Evolutionary conservation across 1,139 yeast species (phyloP).

Genomic region (Diutina scorzettiae): DNA sequence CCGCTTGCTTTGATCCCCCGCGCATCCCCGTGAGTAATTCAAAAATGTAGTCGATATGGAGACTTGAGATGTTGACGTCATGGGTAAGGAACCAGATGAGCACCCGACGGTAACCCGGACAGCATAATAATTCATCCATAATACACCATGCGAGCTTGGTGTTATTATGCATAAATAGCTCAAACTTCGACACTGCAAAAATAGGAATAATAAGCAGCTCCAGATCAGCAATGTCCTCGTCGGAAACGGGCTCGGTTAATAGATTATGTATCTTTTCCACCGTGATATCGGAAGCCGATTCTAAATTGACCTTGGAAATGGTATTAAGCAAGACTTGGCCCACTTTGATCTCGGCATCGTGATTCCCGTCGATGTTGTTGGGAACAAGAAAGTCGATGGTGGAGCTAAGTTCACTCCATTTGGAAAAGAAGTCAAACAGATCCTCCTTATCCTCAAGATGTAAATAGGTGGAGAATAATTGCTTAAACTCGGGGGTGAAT

Average conservation of each 20-base stretch:
- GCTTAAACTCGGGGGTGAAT: conserved; percentile 13
- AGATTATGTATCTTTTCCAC: conserved; percentile 39
- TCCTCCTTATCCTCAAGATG: conserved; percentile 12
- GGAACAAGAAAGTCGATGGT: conserved; percentile 19
- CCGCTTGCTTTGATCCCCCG: conserved; percentile 23
- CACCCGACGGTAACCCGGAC: conserved; percentile 45
- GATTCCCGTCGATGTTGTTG: conserved; percentile 15
- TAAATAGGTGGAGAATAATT: conserved; percentile 11
- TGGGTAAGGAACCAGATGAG: conserved; percentile 62
- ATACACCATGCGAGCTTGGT: conserved; percentile 38
- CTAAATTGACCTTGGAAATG: conserved; percentile 26
- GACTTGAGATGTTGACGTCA: conserved; percentile 39
- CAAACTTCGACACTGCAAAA: conserved; percentile 30
- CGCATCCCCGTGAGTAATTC: conserved; percentile 44
- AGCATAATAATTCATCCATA: conserved; percentile 61
- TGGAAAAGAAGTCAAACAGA: conserved; percentile 1
- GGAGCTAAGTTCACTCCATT: background rate
- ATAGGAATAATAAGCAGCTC: conserved; percentile 22
- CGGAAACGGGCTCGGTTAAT: conserved; percentile 14
- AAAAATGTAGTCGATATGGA: conserved; percentile 44
- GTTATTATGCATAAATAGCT: conserved; percentile 23
- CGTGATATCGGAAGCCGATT: conserved; percentile 21
- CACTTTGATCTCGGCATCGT: conserved; percentile 18
- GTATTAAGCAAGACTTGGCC: conserved; percentile 34
- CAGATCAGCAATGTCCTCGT: conserved; percentile 15